Evolutionary conservation across 2,329 filamentous ascomycete species (phyloP), one percentile per base, ranked within the genome.

Genomic region (Calonectria hongkongensis): DNA sequence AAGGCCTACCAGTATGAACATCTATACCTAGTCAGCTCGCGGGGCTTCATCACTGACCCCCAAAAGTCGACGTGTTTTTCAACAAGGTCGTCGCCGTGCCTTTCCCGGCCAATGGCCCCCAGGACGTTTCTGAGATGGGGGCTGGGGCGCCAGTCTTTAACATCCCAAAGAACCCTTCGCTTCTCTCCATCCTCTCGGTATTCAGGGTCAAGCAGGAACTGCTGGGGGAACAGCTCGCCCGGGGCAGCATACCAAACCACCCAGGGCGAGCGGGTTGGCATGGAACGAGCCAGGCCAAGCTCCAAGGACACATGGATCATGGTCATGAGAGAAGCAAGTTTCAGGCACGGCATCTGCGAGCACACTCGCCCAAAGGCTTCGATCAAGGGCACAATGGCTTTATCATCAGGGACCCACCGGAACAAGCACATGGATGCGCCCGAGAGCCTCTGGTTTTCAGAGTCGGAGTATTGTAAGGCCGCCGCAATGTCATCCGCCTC

Each of bases 1-100:
- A 21, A 51, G 50, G 56, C 18, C 28, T 43, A 75, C 73, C 73
- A 75, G 39, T 74, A 75, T 13, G 73, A 74, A 56, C 68, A 75
- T 48, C 68, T 66, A 51, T 68, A 72, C 43, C 73, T 68, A 27
- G 73, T 30, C 36, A 74, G 50, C 56, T 75, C 72, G 25, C 73
- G 72, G 58, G 72, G 72, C 39, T 72, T 75, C 72, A 75, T 70
- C 25, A 74, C 72, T 13, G 72, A 62, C 5, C 66, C 72, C 73
- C 73, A 75, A 39, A 74, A 75, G 36, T 75, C 73, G 21, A 75
- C 73, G n/a, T 75, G 68, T 63, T 72, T 72, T 64, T 76, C 73
- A 15, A 70, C 58, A 58, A 76, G 27, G 43, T 70, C 73, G 21
- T 75, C 67, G 25, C 74, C 73, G 18, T 75, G 48, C 10, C 75